Base-by-base conservation (phyloP, 2,329 filamentous ascomycete species). In the Colletotrichum acutatum region DNA sequence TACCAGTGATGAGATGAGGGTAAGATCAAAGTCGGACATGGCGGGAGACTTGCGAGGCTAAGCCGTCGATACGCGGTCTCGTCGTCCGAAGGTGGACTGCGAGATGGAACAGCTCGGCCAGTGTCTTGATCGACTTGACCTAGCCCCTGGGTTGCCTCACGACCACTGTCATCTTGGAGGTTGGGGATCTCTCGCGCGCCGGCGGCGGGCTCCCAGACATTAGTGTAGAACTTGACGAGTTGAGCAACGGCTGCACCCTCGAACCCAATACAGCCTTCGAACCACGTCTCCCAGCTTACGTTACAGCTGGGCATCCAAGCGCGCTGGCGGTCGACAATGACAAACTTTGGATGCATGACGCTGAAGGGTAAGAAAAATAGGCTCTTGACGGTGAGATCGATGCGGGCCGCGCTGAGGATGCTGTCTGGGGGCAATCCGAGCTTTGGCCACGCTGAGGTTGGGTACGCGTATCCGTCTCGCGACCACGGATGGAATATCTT, bases 321-420 rank as follows among this genome's bases (percentile, higher is more conserved):
- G 2, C 83, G 86, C 37, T 84, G 80, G 0, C 92, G 87, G 79
- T 97, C 94, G 1, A 96, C 81, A 16, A 97, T 86, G 49, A 96
- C 86, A 76, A 94, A 96, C 78, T 97, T 97, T 0, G 94, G 92
- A 79, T 97, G 94, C 90, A 97, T 93, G n/a, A 97, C 92, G 77
- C 93, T 94, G 72, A 97, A 91, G 0, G 94, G 94, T 2, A 91
- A 85, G 74, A 96, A 90, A 81, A 97, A 97, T 8, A 96, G 85
- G 74, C 91, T 94, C 84, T 95, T 95, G 68, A 95, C 89, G 0
- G 87, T 84, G 42, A 97, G 78, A 65, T 95, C 89, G 22, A 97
- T 87, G 3, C 90, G 90, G 0, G 83, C 86, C 4, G 90, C 84
- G 42, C 87, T 84, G 2, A 92, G 79, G 5, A 84, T 75, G 7